Evolutionary conservation across 2,329 filamentous ascomycete species (phyloP), one percentile per base, ranked within the genome.

Genomic region (Fusarium equiseti): DNA sequence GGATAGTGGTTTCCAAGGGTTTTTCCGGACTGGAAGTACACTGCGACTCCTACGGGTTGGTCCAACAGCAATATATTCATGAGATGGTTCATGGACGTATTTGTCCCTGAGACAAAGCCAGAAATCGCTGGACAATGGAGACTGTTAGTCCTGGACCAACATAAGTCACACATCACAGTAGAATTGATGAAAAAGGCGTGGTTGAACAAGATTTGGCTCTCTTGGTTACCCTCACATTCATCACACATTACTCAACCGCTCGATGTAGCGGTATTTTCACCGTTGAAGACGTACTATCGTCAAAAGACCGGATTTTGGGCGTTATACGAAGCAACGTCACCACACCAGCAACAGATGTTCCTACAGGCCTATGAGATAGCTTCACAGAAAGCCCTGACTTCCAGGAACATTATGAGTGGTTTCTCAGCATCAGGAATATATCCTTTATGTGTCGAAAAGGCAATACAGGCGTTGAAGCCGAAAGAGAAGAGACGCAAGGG

Each of bases 181-280:
- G 48, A 50, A 38, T 50, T 38, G 10, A 38, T 35, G 15, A 38
- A 35, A 49, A 49, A 49, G 46, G 27, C 18, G 8, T 49, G 6
- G 12, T 32, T 49, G 13, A 4, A 49, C 16, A 49, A 49, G 6
- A 6, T 49, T 22, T 49, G 12, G 46, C 46, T 49, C 27, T 15
- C 10, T 20, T 49, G 16, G 29, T 13, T 49, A 3, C n/a, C 29
- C n/a, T 49, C 10, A 49, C 13, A 49, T 24, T 49, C 5, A n/a
- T 48, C 6, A 48, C 8, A 46, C 11, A 27, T 46, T 16, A 46
- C 44, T 46, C 8, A 46, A n/a, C 44, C 24, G 15, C 44, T 48
- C 0, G 9, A 48, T 27, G 7, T 48, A 5, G 18, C 22, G 4
- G 6, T 48, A 26, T 48, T 48, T 48, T 10, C 9, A 11, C 44